phyloP scores from a whole-genome alignment of 148 eudicot genomes.

The Drosera capensis region DNA sequence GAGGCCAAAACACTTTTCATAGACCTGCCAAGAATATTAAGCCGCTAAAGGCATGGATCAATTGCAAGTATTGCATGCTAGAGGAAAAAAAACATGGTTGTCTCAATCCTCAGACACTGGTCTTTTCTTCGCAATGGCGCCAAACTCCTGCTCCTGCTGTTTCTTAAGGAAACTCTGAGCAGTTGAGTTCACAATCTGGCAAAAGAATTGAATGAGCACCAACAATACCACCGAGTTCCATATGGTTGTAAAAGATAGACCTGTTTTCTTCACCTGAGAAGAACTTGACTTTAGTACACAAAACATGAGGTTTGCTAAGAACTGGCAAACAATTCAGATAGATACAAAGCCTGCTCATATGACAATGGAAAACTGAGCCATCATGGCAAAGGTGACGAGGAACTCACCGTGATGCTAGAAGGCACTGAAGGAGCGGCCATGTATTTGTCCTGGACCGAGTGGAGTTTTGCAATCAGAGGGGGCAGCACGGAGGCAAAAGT shows the following conservation, averaged over 20 bases:
- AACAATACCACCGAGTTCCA: slow-evolving; percentile 77
- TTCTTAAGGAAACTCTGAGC: slow-evolving; percentile 61
- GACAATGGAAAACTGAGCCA: too few species aligned
- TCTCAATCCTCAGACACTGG: slow-evolving; percentile 8
- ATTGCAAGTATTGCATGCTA: background rate
- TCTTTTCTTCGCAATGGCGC: slow-evolving; percentile 17
- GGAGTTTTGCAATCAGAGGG: slow-evolving; percentile 46
- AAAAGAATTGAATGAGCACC: slow-evolving; percentile 53
- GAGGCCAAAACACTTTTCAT: too few species aligned
- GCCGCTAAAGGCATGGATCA: background rate
- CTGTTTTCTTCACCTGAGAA: slow-evolving; percentile 44
- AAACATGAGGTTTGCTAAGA: background rate
- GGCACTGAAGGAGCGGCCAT: slow-evolving; percentile 46
- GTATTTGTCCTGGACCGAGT: slow-evolving; percentile 69
- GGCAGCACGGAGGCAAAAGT: slow-evolving; percentile 55
- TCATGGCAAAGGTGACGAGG: too few species aligned
- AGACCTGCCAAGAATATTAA: too few species aligned
- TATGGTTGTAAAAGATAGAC: slow-evolving; percentile 51
- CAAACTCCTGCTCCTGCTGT: slow-evolving; percentile 48
- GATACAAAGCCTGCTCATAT: background rate
- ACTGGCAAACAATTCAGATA: too few species aligned
- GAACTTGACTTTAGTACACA: background rate
- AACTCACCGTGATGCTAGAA: slow-evolving; percentile 49
- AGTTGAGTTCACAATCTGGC: slow-evolving; percentile 57
- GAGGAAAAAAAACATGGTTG: too few species aligned